Conservation (phyloP, 2,329 filamentous ascomycete genomes). For the Monosporascus sp. region DNA sequence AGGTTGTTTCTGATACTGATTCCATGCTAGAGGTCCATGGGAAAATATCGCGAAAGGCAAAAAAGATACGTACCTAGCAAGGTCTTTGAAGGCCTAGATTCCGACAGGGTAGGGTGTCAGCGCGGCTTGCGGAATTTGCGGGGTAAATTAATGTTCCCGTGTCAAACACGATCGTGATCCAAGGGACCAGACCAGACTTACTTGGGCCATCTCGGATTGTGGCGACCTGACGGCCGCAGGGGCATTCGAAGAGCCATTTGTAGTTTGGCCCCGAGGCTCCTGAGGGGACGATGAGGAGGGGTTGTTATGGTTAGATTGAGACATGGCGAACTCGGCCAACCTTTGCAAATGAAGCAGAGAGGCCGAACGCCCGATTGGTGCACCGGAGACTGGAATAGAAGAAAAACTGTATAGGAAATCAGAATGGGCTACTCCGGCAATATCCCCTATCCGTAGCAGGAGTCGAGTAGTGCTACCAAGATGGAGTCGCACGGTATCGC, state of each 20-base stretch:
- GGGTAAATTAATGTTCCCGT: background rate
- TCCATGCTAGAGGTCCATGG: background rate
- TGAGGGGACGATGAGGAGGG: conserved; percentile 4
- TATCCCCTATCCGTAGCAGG: too few species aligned
- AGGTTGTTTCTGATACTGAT: background rate
- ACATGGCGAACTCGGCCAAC: conserved; percentile 10
- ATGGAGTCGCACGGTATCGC: too few species aligned
- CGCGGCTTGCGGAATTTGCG: background rate
- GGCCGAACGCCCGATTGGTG: too few species aligned
- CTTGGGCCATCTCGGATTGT: conserved; percentile 21
- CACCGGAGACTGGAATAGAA: too few species aligned
- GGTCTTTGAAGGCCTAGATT: conserved; percentile 28
- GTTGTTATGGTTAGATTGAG: conserved; percentile 13
- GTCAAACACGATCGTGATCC: background rate
- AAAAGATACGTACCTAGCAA: conserved; percentile 24
- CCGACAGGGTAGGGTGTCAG: conserved; percentile 13
- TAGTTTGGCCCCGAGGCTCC: conserved; percentile 2
- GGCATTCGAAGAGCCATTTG: conserved; percentile 8
- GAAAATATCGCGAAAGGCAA: background rate
- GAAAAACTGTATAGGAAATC: too few species aligned
- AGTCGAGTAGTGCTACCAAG: too few species aligned
- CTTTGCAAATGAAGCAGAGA: background rate
- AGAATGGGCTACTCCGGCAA: too few species aligned
- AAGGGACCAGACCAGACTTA: conserved; percentile 10
- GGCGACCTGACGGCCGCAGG: conserved; percentile 6